Base-by-base conservation (phyloP, 345 rosid species). In the Erysimum cheiranthoides region DNA sequence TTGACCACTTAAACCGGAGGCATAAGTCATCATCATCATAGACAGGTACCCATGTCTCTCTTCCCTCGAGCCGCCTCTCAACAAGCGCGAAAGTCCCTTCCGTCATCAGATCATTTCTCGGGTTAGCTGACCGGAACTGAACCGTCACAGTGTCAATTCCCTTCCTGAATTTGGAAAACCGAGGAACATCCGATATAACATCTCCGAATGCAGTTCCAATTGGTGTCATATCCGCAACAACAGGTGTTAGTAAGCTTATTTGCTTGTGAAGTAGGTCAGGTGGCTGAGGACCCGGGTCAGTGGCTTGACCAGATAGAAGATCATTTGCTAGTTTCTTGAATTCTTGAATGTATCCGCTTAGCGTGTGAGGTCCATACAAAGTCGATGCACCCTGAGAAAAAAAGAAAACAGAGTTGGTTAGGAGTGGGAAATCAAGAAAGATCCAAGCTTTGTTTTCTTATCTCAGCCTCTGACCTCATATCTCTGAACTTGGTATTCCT, bases 21-120 rank as follows among this genome's bases (percentile, higher is more conserved):
- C 90, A 91, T 76, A 91, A 81, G 80, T 93, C 93, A 32, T 93
- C 93, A 1, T 91, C 97, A n/a, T 91, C 98, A 5, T 89, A 91
- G 40, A 84, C 82, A 1, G 96, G 93, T 27, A 83, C 74, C 97
- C 97, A 93, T 2, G 71, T 84, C n/a, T 36, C 56, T 78, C 92
- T 51, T 78, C 78, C 30, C 21, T 82, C 84, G 68, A 89, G 85
- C 34, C 64, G 14, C 61, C 43, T 82, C 83, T 93, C 98, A 57
- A 91, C 96, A 14, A 93, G 88, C 11, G 89, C 73, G 65, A 87
- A 91, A 32, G 97, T 93, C 14, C 61, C 76, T 79, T 88, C 97
- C 0, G 90, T 85, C 98, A 93, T 81, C 31, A 88, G 87, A 76
- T 91, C 92, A 38, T 93, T 93, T 81, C 93, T 84, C 4, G 92